Base-by-base conservation (phyloP, 2,329 filamentous ascomycete species). In the Metarhizium robertsii region DNA sequence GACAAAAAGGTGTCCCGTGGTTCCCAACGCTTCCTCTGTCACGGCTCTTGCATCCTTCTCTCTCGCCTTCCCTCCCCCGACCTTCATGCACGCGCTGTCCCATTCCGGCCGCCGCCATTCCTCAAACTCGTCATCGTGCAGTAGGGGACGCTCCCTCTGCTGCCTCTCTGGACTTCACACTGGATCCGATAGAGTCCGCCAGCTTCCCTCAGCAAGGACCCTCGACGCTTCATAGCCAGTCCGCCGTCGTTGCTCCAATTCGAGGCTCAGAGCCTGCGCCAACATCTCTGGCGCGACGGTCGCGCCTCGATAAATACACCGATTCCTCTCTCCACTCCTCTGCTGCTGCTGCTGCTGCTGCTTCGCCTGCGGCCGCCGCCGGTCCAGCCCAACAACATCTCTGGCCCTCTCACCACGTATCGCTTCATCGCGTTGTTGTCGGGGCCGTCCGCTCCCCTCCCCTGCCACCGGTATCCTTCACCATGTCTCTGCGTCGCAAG, bases 391-490 rank as follows among this genome's bases (percentile, higher is more conserved):
- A 20, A 20, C 46, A 20, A 13, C 38, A n/a, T 40, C 67, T 73
- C 59, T 79, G 75, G 73, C 76, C 79, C 48, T 68, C 79, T 51
- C 72, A 69, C 64, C 72, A 77, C 60, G 70, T 72, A 62, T 69
- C 75, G 57, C 64, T 81, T 51, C 73, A 70, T 58, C 80, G 74
- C 58, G 71, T 77, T 59, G 65, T 86, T 59, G 73, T 77, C 61
- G 85, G 85, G 61, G 75, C 78, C 62, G 74, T 86, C 64, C 70
- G 72, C 61, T 71, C 73, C 50, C 75, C 84, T 56, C 74, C 76
- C 45, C 78, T 88, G 2, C 84, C 84, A 50, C 79, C 81, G 43
- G 87, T 87, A 58, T 71, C 74, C 8, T 74, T 72, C 69, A 66
- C 68, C 65, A 83, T 85, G 75, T 77, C 81, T 55, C 67, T 75